phyloP scores from a whole-genome alignment of 1,139 yeast genomes.

The Yamadazyma diospyri region DNA sequence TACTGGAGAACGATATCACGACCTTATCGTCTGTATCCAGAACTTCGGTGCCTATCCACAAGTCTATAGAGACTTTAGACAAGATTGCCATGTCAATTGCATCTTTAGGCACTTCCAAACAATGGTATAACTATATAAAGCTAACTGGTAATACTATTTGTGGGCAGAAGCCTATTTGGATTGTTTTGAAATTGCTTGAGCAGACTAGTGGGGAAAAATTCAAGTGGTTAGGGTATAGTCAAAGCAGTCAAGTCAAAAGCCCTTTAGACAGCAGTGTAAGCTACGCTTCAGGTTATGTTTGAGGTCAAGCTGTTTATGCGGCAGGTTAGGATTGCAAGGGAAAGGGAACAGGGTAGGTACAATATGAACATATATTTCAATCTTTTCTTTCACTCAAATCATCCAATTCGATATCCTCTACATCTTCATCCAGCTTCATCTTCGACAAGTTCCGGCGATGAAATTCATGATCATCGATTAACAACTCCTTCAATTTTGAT shows the following conservation, averaged over 20 bases:
- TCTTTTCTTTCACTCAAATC: slow-evolving; percentile 6
- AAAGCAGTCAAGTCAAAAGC: slow-evolving; percentile 56
- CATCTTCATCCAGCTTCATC: slow-evolving; percentile 10
- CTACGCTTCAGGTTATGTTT: slow-evolving; percentile 78
- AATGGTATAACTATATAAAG: slow-evolving; percentile 67
- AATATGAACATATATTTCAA: not conserved
- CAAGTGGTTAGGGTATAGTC: slow-evolving; percentile 80
- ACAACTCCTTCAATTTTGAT: slow-evolving; percentile 51
- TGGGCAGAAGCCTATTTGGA: slow-evolving; percentile 80
- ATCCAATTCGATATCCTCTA: slow-evolving; percentile 8
- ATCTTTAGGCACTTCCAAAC: slow-evolving; percentile 45
- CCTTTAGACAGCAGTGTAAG: slow-evolving; percentile 76
- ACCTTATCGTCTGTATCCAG: slow-evolving; percentile 15
- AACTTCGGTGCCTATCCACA: slow-evolving; percentile 48
- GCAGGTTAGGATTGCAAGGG: no score
- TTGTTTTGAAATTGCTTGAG: slow-evolving; percentile 56
- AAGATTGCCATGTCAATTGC: slow-evolving; percentile 65
- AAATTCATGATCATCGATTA: slow-evolving; percentile 32
- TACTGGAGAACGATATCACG: slow-evolving; percentile 9
- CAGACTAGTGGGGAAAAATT: slow-evolving; percentile 24
- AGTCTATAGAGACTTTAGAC: slow-evolving; percentile 73
- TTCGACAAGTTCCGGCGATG: slow-evolving; percentile 25
- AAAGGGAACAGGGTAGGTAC: not conserved
- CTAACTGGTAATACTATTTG: slow-evolving; percentile 86
- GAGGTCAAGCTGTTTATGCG: not conserved